Percentiles rank a stretch among this genome's conserved stretches.
Evolutionary conservation across 306 rosid species (phyloP).

Genomic region (Hippophae tibetana): DNA sequence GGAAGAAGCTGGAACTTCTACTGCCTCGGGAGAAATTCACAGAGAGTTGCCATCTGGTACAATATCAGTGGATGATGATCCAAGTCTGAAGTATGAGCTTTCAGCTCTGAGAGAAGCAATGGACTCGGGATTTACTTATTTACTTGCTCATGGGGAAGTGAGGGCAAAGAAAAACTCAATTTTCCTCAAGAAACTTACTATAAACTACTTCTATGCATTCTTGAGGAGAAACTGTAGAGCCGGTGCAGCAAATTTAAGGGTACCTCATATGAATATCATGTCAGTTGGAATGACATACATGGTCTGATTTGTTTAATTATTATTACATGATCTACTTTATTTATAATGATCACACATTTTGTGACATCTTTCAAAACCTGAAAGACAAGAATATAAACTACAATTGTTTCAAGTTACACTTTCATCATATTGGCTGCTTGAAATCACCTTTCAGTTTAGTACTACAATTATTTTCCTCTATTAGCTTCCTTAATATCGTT

Average conservation of each 20-base stretch:
- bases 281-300: conserved; percentile 86
- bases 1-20: conserved; percentile 27
- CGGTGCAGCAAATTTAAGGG: conserved; percentile 74
- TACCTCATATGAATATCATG: conserved; percentile 86
- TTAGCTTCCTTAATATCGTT: too few relatives aligned
- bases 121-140: conserved; percentile 85
- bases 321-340: too few relatives aligned
- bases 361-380: too few relatives aligned
- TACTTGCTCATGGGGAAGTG: conserved; percentile 85
- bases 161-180: conserved; percentile 84
- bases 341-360: too few relatives aligned
- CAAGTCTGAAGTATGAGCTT: conserved; percentile 78
- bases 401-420: too few relatives aligned
- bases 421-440: too few relatives aligned
- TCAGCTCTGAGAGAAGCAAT: conserved; percentile 80
- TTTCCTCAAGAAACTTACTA: conserved; percentile 67
- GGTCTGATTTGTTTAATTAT: conserved; percentile 24
- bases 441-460: too few relatives aligned
- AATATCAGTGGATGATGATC: conserved; percentile 63
- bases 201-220: conserved; percentile 85
- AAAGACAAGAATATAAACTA: too few relatives aligned
- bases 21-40: conserved; percentile 26
- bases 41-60: conserved; percentile 43
- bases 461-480: too few relatives aligned
- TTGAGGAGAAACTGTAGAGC: conserved; percentile 82